phyloP scores from a whole-genome alignment of 2,329 filamentous ascomycete genomes.

The Phialophora tarda region DNA sequence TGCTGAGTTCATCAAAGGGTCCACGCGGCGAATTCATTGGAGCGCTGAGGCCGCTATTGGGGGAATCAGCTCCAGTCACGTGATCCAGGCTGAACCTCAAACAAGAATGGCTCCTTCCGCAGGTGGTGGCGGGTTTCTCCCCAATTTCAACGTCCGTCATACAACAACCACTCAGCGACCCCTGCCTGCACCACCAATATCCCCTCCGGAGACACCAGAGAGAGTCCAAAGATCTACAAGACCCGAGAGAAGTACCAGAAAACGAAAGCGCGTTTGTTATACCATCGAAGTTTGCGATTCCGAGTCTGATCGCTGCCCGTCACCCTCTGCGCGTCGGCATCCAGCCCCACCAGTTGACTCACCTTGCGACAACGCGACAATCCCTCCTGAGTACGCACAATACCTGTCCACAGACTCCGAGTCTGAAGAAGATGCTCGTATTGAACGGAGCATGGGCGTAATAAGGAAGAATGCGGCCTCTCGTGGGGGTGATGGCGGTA shows the following conservation, averaged over 20 bases:
- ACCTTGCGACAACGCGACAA: constrained; percentile 29
- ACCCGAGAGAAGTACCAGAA: constrained; percentile 27
- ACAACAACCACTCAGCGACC: constrained; percentile 7
- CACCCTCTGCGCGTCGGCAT: constrained; percentile 15
- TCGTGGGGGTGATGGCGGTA: constrained; percentile 81
- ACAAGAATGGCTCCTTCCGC: constrained; percentile 9
- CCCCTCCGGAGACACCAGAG: constrained; percentile 8
- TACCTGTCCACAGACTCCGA: constrained; percentile 43
- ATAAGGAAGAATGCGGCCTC: constrained; percentile 94
- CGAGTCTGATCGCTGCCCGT: constrained; percentile 18
- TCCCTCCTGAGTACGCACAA: constrained; percentile 32
- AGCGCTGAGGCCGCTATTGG: neutral
- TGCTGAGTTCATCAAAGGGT: constrained; percentile 11
- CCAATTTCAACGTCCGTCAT: constrained; percentile 26
- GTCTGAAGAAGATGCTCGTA: constrained; percentile 49
- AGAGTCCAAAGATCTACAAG: constrained; percentile 11
- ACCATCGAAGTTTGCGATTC: constrained; percentile 19
- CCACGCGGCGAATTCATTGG: neutral
- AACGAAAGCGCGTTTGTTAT: constrained; percentile 29
- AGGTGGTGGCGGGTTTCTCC: constrained; percentile 18
- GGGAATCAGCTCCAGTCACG: neutral
- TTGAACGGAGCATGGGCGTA: constrained; percentile 72
- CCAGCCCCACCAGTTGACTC: constrained; percentile 26
- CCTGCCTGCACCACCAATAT: constrained; percentile 20
- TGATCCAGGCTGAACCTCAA: neutral